Conservation (phyloP, 257 asterid species). For the Paulownia fortunei region DNA sequence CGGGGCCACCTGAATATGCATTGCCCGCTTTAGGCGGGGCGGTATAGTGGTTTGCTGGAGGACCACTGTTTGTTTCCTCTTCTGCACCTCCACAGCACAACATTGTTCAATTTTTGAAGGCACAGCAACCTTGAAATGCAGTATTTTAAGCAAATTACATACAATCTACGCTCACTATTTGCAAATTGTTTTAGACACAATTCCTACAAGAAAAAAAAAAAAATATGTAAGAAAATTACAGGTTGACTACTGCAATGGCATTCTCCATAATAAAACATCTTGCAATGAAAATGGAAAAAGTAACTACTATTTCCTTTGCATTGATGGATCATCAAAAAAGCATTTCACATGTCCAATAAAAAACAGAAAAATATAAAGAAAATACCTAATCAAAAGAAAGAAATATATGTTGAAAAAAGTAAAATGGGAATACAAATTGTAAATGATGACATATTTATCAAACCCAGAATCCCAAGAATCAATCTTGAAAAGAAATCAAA, state of each 20-base stretch:
- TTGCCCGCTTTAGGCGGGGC: conserved; percentile 70
- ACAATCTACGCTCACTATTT: not conserved
- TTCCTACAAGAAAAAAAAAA: conserved; percentile 16
- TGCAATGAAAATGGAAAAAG: not conserved
- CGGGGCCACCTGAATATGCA: conserved; percentile 54
- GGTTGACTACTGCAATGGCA: not conserved
- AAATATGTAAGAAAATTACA: not conserved
- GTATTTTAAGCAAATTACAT: conserved; percentile 10
- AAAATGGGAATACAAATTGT: not conserved
- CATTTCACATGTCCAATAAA: not conserved
- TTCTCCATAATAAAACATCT: not conserved
- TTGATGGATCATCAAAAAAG: not conserved
- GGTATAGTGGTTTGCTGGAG: conserved; percentile 64
- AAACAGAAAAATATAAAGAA: not conserved
- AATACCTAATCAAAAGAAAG: not conserved
- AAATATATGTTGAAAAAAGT: not conserved
- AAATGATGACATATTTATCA: not conserved
- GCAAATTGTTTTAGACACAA: conserved; percentile 10
- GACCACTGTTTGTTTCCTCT: conserved; percentile 66
- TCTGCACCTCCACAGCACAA: conserved; percentile 89
- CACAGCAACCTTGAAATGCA: conserved; percentile 11
- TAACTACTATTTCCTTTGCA: too few relatives aligned
- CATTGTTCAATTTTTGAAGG: conserved; percentile 46
- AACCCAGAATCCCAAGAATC: conserved; percentile 29
- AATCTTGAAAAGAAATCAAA: not conserved